Conservation (phyloP, 2,329 filamentous ascomycete genomes). For the Botrytis squamosa region DNA sequence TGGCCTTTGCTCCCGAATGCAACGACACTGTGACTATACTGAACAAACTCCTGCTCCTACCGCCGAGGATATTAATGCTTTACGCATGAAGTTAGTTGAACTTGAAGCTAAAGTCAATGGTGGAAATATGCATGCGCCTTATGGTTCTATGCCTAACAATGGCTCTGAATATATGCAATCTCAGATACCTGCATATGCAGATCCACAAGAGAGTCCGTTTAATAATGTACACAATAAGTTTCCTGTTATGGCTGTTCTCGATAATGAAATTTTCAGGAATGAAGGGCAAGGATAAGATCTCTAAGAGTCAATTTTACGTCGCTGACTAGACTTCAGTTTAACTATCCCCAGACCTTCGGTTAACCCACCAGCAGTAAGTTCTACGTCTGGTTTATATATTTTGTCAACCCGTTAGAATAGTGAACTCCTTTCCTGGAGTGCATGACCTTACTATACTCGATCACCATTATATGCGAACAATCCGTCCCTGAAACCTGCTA, state of each 20-base stretch:
- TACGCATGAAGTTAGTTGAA: constrained; percentile 42
- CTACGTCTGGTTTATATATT: not conserved
- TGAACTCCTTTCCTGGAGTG: not conserved
- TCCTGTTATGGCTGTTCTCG: constrained; percentile 47
- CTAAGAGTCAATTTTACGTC: not conserved
- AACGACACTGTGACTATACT: constrained; percentile 45
- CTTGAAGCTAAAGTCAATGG: constrained; percentile 42
- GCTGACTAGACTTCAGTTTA: constrained; percentile 33
- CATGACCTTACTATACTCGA: not conserved
- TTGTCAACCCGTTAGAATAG: not conserved
- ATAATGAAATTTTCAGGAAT: constrained; percentile 44
- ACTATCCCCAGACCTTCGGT: constrained; percentile 42
- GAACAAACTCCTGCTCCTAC: constrained; percentile 41
- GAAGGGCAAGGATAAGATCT: constrained; percentile 30
- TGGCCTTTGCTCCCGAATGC: constrained; percentile 47
- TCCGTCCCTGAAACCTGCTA: not conserved
- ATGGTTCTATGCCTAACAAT: constrained; percentile 20
- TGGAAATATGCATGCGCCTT: constrained; percentile 31
- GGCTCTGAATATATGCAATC: constrained; percentile 27
- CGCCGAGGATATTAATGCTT: constrained; percentile 43
- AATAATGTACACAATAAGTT: constrained; percentile 41
- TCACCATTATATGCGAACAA: not conserved
- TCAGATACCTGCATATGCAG: constrained; percentile 28
- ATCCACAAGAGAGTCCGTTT: constrained; percentile 32
- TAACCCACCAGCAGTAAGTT: constrained; percentile 15